Base-by-base conservation (phyloP, 176 grass and related monocot genomes). In the Zoysia japonica region DNA sequence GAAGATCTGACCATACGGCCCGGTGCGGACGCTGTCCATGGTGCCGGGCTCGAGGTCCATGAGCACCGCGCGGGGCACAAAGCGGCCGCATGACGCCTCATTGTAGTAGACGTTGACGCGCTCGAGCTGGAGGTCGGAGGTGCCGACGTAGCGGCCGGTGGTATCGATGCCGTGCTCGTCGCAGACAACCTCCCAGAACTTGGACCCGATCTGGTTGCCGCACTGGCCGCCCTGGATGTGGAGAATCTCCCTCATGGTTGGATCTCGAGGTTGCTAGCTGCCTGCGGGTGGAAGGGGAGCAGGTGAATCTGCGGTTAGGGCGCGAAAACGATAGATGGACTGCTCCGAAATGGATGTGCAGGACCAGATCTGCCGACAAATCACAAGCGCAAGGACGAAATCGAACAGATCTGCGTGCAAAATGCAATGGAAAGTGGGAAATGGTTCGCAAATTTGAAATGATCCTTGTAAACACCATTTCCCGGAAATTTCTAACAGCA, bases 21-120 rank as follows among this genome's bases (percentile, higher is more conserved):
- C 90, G 1, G 93, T 96, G 54, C 93, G 89, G 49, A 96, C 93
- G 78, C 93, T 96, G 82, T 96, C 93, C 93, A 96, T 96, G 79
- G 90, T 96, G 28, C 93, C 90, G 1, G 93, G 93, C 87, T 96
- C 93, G 47, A 92, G 90, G 80, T 96, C 93, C 93, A 96, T 96
- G 75, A 96, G 93, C 82, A 96, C 90, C 1, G 90, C 93, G 41
- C 93, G 81, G 36, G 93, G 93, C 54, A 96, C 90, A 51, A 96
- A 96, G 75, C 93, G 80, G 44, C 93, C 90, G 81, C 93, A 96
- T 7, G 93, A 96, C 9, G 93, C 93, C 71, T 92, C 93, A 56
- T 92, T 92, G 90, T 96, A 92, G 83, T 96, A 96, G 43, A 92
- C 93, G 79, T 96, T 96, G 54, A 96, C 87, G 36, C 90, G 93